Percentiles rank a stretch among this genome's conserved stretches.
These are phyloP conservation scores for Fusarium sp. DNA, from an alignment of 2,329 filamentous ascomycete genomes.

Conservation along the genomic window DNA sequence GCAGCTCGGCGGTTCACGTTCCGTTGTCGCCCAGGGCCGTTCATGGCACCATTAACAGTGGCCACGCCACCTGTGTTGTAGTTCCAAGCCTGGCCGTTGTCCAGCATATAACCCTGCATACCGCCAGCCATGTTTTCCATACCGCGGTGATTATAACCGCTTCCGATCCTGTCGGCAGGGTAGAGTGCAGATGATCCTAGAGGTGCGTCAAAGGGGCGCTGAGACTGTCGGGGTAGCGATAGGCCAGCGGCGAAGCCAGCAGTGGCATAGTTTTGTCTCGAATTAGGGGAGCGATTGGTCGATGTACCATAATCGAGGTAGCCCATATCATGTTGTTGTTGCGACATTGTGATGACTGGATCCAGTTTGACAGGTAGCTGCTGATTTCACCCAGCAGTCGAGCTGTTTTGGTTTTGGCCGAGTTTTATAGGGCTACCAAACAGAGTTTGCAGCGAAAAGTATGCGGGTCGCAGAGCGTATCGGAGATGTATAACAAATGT, in stretches of 20 bases:
- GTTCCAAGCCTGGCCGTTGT: slow-evolving; percentile 86
- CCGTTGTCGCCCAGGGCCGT: slow-evolving; percentile 71
- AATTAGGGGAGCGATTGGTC: slow-evolving; percentile 75
- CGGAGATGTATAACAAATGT: slow-evolving; percentile 22
- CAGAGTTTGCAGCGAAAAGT: slow-evolving; percentile 16
- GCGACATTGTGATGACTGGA: slow-evolving; percentile 54
- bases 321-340: slow-evolving; percentile 71
- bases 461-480: slow-evolving; percentile 23
- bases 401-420: slow-evolving; percentile 9
- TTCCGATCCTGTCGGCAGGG: slow-evolving; percentile 74
- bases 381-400: slow-evolving; percentile 45
- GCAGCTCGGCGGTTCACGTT: slow-evolving; percentile 69
- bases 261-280: slow-evolving; percentile 68
- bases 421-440: slow-evolving; percentile 17
- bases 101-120: slow-evolving; percentile 65
- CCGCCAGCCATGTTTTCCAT: slow-evolving; percentile 63
- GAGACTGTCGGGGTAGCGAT: slow-evolving; percentile 65
- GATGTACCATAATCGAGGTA: slow-evolving; percentile 77
- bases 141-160: slow-evolving; percentile 71
- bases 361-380: slow-evolving; percentile 42
- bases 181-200: slow-evolving; percentile 76
- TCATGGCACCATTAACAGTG: slow-evolving; percentile 73
- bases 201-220: slow-evolving; percentile 82
- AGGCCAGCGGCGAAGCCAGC: slow-evolving; percentile 64
- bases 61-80: slow-evolving; percentile 76